Evolutionary conservation across 2,329 filamentous ascomycete genomes (phyloP).

Genomic region (Myriosclerotinia scirpicola): DNA sequence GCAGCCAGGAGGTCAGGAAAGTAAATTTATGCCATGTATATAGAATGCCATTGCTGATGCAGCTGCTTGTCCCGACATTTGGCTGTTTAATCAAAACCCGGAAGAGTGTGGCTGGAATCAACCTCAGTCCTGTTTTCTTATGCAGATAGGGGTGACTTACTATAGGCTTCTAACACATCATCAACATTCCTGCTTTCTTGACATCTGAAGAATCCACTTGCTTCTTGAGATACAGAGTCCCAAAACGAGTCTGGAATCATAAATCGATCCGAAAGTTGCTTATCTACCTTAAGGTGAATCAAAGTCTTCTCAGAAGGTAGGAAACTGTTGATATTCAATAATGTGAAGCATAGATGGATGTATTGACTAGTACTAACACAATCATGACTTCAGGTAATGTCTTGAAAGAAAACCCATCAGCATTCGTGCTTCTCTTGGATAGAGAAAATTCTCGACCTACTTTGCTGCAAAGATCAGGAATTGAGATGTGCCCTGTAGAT

Average conservation of each 20-base stretch:
- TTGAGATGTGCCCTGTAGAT: slow-evolving; percentile 2
- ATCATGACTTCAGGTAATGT: slow-evolving; percentile 1
- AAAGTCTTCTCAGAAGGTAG: slow-evolving; percentile 9
- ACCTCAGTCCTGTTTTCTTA: neutral
- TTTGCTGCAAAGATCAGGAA: neutral
- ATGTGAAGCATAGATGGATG: neutral
- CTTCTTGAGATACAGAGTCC: slow-evolving; percentile 6
- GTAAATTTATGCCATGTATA: slow-evolving; percentile 18
- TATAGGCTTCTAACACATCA: slow-evolving; percentile 10
- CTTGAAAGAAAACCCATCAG: neutral
- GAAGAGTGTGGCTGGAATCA: slow-evolving; percentile 13
- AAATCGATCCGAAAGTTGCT: slow-evolving; percentile 11
- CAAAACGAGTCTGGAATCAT: slow-evolving; percentile 12
- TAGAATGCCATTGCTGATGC: neutral
- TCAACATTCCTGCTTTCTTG: slow-evolving; percentile 3
- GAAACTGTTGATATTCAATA: slow-evolving; percentile 3
- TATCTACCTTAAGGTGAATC: neutral
- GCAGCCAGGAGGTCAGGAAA: slow-evolving; percentile 15
- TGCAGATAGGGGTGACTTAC: slow-evolving; percentile 4
- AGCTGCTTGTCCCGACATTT: neutral
- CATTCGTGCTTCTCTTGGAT: neutral
- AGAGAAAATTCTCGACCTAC: slow-evolving; percentile 1
- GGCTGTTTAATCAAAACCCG: slow-evolving; percentile 9
- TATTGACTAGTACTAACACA: slow-evolving; percentile 7
- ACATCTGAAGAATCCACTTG: slow-evolving; percentile 15